These are phyloP conservation scores for Boletus albobrunnescens DNA, from an alignment of 1,284 basidiomycete genomes.

Conservation along the genomic window DNA sequence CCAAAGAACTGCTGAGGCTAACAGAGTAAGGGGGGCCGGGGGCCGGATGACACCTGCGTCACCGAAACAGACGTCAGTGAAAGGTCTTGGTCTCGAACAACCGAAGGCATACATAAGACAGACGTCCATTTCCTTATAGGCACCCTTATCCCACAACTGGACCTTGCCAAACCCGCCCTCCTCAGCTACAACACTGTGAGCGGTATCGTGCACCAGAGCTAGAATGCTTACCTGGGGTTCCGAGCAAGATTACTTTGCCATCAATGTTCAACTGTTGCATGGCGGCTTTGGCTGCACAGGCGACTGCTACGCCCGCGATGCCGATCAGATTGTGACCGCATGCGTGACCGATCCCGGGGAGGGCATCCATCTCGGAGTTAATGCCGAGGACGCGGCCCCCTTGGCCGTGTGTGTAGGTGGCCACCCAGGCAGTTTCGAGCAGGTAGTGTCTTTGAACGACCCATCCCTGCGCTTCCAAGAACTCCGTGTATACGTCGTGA, in stretches of 20 bases:
- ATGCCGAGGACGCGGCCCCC: constrained; percentile 62
- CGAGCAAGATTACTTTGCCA: constrained; percentile 69
- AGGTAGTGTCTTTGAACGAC: constrained; percentile 53
- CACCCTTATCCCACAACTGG: constrained; percentile 56
- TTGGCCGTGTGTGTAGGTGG: constrained; percentile 54
- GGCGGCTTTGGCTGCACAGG: constrained; percentile 56
- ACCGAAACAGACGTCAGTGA: not conserved
- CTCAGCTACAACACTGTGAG: constrained; percentile 46
- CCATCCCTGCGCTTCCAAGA: constrained; percentile 58
- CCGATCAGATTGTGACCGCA: constrained; percentile 82
- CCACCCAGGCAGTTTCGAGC: constrained; percentile 71
- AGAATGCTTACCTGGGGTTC: constrained; percentile 57
- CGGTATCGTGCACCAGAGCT: not conserved
- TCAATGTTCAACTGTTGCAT: constrained; percentile 55
- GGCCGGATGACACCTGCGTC: constrained; percentile 56
- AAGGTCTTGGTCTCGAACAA: not conserved
- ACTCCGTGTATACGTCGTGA: constrained; percentile 54
- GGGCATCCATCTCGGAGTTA: constrained; percentile 73
- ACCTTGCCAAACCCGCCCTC: constrained; percentile 74
- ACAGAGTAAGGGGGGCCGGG: constrained; percentile 55
- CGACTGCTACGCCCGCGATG: constrained; percentile 66
- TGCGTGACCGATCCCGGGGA: constrained; percentile 67
- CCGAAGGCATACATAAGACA: constrained; percentile 57
- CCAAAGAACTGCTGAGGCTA: constrained; percentile 50
- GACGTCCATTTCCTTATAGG: constrained; percentile 64